Conservation (phyloP, 2,329 filamentous ascomycete genomes). For the Pyrenophora graminea region DNA sequence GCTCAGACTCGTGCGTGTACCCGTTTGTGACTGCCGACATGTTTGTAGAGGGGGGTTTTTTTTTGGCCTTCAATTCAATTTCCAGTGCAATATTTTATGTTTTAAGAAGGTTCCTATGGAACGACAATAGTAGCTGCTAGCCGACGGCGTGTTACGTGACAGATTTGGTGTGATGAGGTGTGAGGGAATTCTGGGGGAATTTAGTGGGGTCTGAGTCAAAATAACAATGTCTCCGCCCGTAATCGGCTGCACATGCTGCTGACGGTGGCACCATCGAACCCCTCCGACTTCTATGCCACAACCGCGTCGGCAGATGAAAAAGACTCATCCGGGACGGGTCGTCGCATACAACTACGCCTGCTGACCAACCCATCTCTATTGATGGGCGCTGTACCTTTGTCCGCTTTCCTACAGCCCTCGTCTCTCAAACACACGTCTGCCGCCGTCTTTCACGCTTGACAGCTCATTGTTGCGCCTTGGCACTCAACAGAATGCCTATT, state of each 20-base stretch:
- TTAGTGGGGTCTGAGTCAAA: conserved; percentile 25
- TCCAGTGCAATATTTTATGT: neutral
- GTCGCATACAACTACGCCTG: too few species aligned
- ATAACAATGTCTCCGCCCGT: conserved; percentile 6
- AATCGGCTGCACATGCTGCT: conserved; percentile 9
- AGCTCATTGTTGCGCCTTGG: conserved; percentile 6
- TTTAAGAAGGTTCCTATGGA: neutral
- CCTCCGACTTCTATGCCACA: neutral
- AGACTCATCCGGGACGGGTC: neutral
- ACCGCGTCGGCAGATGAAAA: neutral
- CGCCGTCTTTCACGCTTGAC: conserved; percentile 1
- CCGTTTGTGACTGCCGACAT: conserved; percentile 41
- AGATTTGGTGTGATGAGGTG: conserved; percentile 11
- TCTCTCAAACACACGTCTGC: neutral
- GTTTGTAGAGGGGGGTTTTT: conserved; percentile 7
- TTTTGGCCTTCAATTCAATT: neutral
- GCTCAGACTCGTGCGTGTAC: conserved; percentile 39
- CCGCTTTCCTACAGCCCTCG: neutral
- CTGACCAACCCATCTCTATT: too few species aligned
- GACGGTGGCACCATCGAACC: conserved; percentile 6
- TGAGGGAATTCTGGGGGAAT: conserved; percentile 11
- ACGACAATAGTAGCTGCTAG: neutral
- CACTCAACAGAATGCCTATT: neutral
- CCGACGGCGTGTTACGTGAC: conserved; percentile 10
- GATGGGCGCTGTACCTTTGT: neutral